Evolutionary conservation across 768 basidiomycete genomes (phyloP).

Genomic region (Tubosaeta sp.): DNA sequence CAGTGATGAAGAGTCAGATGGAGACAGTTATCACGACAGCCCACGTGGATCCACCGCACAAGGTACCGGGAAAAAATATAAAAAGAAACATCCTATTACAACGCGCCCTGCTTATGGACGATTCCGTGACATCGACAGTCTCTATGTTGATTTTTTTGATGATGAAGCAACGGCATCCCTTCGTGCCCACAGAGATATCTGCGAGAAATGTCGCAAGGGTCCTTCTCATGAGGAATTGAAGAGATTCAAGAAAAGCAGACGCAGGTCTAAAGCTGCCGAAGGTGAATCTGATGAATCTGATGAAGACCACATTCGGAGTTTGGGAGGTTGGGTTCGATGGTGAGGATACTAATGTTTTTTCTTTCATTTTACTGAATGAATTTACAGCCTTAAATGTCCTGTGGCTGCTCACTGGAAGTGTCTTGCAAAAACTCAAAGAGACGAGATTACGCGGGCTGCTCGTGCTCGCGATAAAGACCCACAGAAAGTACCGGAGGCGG

Average conservation of each 20-base stretch:
- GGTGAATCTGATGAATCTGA: constrained; percentile 46
- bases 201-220: constrained; percentile 64
- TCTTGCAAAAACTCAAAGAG: constrained; percentile 57
- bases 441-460: constrained; percentile 69
- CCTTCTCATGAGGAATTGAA: constrained; percentile 55
- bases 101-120: constrained; percentile 48
- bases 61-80: constrained; percentile 7
- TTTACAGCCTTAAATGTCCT: constrained; percentile 66
- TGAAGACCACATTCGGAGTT: constrained; percentile 40
- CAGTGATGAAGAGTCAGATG: constrained; percentile 30
- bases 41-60: constrained; percentile 6
- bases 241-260: constrained; percentile 38
- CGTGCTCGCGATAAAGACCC: constrained; percentile 45
- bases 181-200: constrained; percentile 55
- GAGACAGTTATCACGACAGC: constrained; percentile 33
- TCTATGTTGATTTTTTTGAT: constrained; percentile 41
- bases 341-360: constrained; percentile 31
- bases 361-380: constrained; percentile 7
- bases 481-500: constrained; percentile 31
- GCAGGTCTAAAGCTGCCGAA: constrained; percentile 39
- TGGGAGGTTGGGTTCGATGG: constrained; percentile 88
- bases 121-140: constrained; percentile 40
- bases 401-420: constrained; percentile 77
- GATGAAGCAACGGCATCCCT: constrained; percentile 56
- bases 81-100: constrained; percentile 31